Base-by-base conservation (phyloP, 768 basidiomycete species). In the Suillus placidus region DNA sequence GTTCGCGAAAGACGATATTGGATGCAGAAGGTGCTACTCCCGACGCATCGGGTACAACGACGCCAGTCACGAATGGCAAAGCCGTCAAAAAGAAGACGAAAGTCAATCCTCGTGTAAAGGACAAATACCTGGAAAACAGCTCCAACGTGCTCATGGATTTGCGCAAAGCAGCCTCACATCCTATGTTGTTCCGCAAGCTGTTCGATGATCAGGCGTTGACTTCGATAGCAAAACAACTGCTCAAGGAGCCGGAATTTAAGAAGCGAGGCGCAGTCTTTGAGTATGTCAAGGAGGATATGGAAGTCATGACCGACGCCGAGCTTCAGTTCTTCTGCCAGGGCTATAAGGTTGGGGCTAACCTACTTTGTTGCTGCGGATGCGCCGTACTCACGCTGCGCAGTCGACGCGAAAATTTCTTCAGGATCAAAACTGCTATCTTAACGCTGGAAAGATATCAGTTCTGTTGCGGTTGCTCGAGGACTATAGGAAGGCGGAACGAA, bases 281-380 rank as follows among this genome's bases (percentile, higher is more conserved):
- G 38, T 86, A 89, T 67, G 94, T 99, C 60, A 93, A 94, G 74
- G 97, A 99, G 76, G 97, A 99, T 77, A 94, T 99, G 92, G 87
- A 92, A 70, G 91, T 97, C 23, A 99, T 99, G 97, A 97, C 95
- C 52, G 97, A 99, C 77, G 91, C 95, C 9, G 97, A 99, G 78
- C 82, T 99, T 42, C 94, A 97, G 72, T 78, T 86, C 49, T 97
- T 96, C 74, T 92, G 91, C 72, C 84, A 85, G 58, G 87, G 88
- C 13, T 97, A 97, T 80, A 94, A 93, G 85, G 95, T 95, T 20
- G 40, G 64, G 30, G 38, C 18, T 49, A 40, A 62, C 4, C 60
- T 38, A 1, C 10, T 62, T 23, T 35, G 4, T 45, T 23, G n/a
- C 37, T 10, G 16, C 23, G 8, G 40, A 40, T 16, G 16, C 34